Base-by-base conservation (phyloP, 441 rosid genomes). In the Sinapis alba region DNA sequence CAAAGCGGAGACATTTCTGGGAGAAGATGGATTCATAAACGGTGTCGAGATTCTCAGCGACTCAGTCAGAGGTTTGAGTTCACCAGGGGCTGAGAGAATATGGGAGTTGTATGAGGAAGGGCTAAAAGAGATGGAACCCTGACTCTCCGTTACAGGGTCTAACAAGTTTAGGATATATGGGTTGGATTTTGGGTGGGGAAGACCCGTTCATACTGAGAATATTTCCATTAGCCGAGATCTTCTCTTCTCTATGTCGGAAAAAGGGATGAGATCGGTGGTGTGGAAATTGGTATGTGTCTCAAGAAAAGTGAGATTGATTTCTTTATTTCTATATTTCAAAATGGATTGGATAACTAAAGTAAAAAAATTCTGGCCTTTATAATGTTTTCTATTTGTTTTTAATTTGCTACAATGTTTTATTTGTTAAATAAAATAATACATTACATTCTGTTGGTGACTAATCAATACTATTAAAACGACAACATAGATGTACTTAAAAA, bases 231-330 rank as follows among this genome's bases (percentile, higher is more conserved):
- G 21, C 19, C 12, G 23, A 18, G 3, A 16, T 23, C 20, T 50
- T 18, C 56, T 50, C 21, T 50, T 18, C 56, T 7, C 56, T 50
- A 16, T 50, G 56, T 50, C 56, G 23, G 56, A 50, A 26, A 53
- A n/a, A 53, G 58, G 58, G 58, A 53, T 53, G 58, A 53, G n/a
- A 9, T 26, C 1, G 58, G 58, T 53, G 58, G 58, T 53, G 58
- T 53, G 12, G 58, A 53, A 26, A 53, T 53, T 53, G 58, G 58
- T 6, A 26, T 53, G 26, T 53, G 58, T 53, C 24, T 56, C 32
- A 56, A 56, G 61, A 56, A 58, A 58, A 7, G 20, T 59, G 63
- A 59, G 38, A 59, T 59, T 38, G 41, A 59, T 59, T 21, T 59
- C 8, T 59, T 59, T 15, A 1, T 59, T 28, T 27, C 63, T 59